phyloP scores from a whole-genome alignment of 345 rosid species.

The Cardiospermum halicacabum region DNA sequence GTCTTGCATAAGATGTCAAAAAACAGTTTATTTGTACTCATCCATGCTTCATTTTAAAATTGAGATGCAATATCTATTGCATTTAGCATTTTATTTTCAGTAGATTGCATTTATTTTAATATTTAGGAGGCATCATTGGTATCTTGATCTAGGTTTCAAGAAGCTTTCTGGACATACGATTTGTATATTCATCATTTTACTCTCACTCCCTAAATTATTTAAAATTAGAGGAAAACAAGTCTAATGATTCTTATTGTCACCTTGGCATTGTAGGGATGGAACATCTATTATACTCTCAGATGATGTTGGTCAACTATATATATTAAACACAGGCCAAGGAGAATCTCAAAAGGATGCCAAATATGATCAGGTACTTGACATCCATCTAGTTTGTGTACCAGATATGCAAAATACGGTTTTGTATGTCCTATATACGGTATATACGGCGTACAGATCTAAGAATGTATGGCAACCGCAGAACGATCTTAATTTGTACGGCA shows the following conservation, averaged over 20 bases:
- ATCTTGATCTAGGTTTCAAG: not conserved
- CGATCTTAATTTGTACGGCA: no score
- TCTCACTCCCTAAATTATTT: no score
- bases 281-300: constrained; percentile 96
- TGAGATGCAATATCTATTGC: not conserved
- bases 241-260: constrained; percentile 2
- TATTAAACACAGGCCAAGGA: constrained; percentile 95
- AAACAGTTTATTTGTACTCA: not conserved
- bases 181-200: not conserved
- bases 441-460: no score
- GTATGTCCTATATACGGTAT: no score
- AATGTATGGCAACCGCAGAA: no score
- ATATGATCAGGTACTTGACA: constrained; percentile 79
- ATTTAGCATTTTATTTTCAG: not conserved
- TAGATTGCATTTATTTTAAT: not conserved
- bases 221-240: not conserved
- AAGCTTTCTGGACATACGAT: not conserved
- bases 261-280: constrained; percentile 66
- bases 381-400: constrained; percentile 11
- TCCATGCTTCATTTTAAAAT: not conserved
- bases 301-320: constrained; percentile 93
- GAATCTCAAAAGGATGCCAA: constrained; percentile 91
- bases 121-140: not conserved
- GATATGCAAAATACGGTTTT: no score
- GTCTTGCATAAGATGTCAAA: constrained; percentile 1